These are phyloP conservation scores for Penicillium chermesinum DNA, from an alignment of 495 filamentous ascomycete species.

Conservation along the genomic window DNA sequence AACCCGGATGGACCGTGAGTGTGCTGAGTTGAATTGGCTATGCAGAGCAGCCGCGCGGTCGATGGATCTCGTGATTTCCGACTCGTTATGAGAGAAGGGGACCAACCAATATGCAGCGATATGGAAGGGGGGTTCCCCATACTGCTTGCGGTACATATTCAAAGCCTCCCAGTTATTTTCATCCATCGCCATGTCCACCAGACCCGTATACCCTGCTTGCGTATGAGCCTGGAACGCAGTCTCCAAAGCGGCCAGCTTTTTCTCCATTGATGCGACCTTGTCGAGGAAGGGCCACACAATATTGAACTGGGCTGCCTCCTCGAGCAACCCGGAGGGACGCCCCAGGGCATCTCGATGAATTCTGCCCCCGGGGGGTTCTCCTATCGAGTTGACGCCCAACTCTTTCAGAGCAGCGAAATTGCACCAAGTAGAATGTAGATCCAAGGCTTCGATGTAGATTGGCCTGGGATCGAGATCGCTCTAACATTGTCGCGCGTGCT, in stretches of 20 bases:
- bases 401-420: conserved; percentile 51
- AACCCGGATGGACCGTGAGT: conserved; percentile 26
- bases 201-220: conserved; percentile 35
- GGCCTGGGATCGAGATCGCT: conserved; percentile 49
- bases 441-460: conserved; percentile 58
- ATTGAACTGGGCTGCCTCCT: conserved; percentile 51
- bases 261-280: conserved; percentile 41
- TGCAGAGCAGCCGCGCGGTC: conserved; percentile 50
- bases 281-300: conserved; percentile 59
- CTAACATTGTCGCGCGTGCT: conserved; percentile 45
- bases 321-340: conserved; percentile 47
- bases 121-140: conserved; percentile 33
- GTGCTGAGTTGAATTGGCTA: conserved; percentile 17
- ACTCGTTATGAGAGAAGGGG: conserved; percentile 35
- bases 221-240: conserved; percentile 6
- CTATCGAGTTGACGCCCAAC: conserved; percentile 41
- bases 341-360: conserved; percentile 49
- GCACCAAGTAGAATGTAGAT: conserved; percentile 59
- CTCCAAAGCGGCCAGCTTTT: conserved; percentile 43
- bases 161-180: conserved; percentile 51
- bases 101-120: conserved; percentile 57
- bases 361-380: conserved; percentile 50
- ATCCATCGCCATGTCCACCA: conserved; percentile 60
- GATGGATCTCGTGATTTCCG: conserved; percentile 44
- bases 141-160: conserved; percentile 30